phyloP scores from a whole-genome alignment of 371 early-diverging fungal genomes.

The Circinella umbellata region DNA sequence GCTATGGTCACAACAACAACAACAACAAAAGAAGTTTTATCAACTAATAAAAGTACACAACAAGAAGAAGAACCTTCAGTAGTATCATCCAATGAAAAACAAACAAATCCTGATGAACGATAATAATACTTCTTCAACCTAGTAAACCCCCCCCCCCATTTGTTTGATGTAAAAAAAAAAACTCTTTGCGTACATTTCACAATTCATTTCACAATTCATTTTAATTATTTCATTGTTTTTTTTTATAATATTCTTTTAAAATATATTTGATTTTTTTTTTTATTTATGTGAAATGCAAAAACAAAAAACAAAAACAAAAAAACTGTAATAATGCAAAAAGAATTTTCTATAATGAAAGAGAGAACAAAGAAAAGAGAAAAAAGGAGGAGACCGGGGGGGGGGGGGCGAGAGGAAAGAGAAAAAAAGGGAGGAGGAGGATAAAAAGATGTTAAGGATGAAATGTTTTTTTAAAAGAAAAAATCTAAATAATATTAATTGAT shows the following conservation, averaged over 20 bases:
- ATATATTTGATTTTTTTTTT: background rate
- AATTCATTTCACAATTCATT: too few relatives aligned
- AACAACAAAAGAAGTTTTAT: background rate
- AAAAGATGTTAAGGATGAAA: too few relatives aligned
- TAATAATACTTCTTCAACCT: too few relatives aligned
- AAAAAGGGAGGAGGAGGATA: too few relatives aligned
- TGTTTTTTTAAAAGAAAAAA: too few relatives aligned
- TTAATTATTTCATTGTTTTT: too few relatives aligned
- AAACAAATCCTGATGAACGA: too few relatives aligned
- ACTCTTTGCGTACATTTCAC: too few relatives aligned
- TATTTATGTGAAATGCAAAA: background rate
- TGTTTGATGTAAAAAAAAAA: background rate
- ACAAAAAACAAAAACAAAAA: background rate
- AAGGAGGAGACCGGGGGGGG: background rate
- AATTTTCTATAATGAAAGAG: background rate
- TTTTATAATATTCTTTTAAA: too few relatives aligned
- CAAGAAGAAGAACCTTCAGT: background rate
- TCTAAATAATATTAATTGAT: background rate
- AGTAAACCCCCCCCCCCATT: too few relatives aligned
- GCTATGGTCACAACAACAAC: background rate
- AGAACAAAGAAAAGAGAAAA: background rate
- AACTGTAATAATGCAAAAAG: background rate
- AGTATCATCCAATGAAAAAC: too few relatives aligned
- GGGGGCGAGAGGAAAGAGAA: background rate
- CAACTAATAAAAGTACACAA: background rate